Conservation (phyloP, 73 alveolate genomes). For the Diophrys sp. region DNA sequence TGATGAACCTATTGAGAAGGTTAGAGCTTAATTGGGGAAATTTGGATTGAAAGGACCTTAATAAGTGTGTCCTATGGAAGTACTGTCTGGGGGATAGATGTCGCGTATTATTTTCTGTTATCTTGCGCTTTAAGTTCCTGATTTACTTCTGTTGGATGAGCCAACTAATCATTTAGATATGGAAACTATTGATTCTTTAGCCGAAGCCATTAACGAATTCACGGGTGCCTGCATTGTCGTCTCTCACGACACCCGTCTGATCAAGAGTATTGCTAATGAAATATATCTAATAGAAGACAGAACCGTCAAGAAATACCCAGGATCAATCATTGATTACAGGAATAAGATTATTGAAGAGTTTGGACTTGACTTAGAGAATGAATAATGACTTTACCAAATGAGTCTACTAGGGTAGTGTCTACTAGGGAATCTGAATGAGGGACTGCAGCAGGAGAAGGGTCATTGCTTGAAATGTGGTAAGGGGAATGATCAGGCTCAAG, state of each 20-base stretch:
- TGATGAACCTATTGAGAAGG: slow-evolving; percentile 53
- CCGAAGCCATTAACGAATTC: slow-evolving; percentile 88
- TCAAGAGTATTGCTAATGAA: slow-evolving; percentile 19
- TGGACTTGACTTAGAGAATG: slow-evolving; percentile 1
- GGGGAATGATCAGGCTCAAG: too few relatives aligned
- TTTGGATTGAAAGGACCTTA: slow-evolving; percentile 72
- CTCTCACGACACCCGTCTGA: slow-evolving; percentile 86
- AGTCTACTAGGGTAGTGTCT: too few relatives aligned
- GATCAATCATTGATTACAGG: slow-evolving; percentile 20
- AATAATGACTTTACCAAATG: too few relatives aligned
- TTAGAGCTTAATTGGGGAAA: slow-evolving; percentile 86
- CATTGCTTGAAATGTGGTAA: too few relatives aligned
- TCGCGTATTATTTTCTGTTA: slow-evolving; percentile 96
- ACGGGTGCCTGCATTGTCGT: slow-evolving; percentile 96
- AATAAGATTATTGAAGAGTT: slow-evolving; percentile 17
- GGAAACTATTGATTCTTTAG: slow-evolving; percentile 96
- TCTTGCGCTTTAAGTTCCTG: slow-evolving; percentile 93
- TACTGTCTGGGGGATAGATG: slow-evolving; percentile 99
- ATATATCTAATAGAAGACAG: slow-evolving; percentile 19
- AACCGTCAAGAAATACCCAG: slow-evolving; percentile 3
- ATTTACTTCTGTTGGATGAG: slow-evolving; percentile 95
- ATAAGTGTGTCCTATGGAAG: slow-evolving; percentile 48
- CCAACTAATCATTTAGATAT: slow-evolving; percentile 98
- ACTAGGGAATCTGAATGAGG: too few relatives aligned
- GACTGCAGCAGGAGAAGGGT: too few relatives aligned